Base-by-base conservation (phyloP, 768 basidiomycete species). In the Sporobolomyces phaffii region DNA sequence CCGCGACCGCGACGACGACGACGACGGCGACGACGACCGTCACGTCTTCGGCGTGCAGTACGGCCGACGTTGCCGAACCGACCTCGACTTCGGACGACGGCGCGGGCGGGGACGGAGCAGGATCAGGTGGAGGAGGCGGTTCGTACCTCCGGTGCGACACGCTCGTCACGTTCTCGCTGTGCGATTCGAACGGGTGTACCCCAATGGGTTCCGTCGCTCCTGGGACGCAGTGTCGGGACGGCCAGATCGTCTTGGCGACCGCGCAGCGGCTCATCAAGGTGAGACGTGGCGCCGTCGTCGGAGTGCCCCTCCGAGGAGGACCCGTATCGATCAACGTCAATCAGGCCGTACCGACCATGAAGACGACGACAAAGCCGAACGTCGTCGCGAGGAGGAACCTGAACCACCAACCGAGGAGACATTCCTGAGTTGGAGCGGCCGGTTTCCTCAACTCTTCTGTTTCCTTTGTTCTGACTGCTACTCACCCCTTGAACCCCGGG, bases 171-270 rank as follows among this genome's bases (percentile, higher is more conserved):
- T 68, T 57, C 49, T 58, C 66, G 2, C 53, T 71, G n/a, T 71
- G 70, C 58, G 59, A 33, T 36, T 10, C 22, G 15, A 58, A 44
- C 56, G n/a, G 14, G 6, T 71, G 70, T 61, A 71, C 65, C 4
- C 1, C 48, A 0, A 71, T 71, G 70, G 70, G 70, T 2, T 28
- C 49, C 10, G 69, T 70, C 54, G 69, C 69, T 0, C n/a, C 69
- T 5, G 69, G 69, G 0, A 70, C 69, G 29, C 38, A 40, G 17
- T 70, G 69, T 54, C 9, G 15, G 14, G 24, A 50, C 26, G 68
- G 58, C 13, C 18, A 26, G 33, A 67, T 67, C 60, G 53, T 31
- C 8, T 29, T 65, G 24, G 59, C 58, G 17, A 38, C 34, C 15
- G 36, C 28, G 22, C 9, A 14, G 29, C 43, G 59, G 20, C 52